Conservation (phyloP, 768 basidiomycete species). For the Sporobolomyces phaffii region DNA sequence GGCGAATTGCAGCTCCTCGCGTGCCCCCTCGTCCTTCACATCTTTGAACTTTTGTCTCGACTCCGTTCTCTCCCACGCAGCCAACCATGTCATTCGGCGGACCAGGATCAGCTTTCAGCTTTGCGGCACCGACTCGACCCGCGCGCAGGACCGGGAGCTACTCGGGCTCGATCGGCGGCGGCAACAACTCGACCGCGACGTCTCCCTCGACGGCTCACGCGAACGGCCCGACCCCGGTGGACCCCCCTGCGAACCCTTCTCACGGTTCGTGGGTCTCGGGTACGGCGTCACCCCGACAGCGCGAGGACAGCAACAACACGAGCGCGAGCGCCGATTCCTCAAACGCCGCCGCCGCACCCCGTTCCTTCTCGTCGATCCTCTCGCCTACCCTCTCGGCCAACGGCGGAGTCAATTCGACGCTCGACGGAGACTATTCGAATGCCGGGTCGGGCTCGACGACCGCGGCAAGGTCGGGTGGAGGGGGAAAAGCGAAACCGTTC, state of each 20-base stretch:
- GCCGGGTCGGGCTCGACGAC: neutral
- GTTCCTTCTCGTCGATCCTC: slow-evolving; percentile 35
- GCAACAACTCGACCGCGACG: neutral
- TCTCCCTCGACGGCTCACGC: neutral
- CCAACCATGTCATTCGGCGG: slow-evolving; percentile 29
- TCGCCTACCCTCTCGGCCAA: slow-evolving; percentile 9
- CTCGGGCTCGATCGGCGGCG: slow-evolving; percentile 15
- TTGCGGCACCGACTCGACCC: slow-evolving; percentile 28
- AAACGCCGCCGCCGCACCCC: neutral
- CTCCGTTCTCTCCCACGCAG: neutral
- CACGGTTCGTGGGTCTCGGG: slow-evolving; percentile 15
- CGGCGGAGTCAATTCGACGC: neutral
- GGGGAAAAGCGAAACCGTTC: slow-evolving; percentile 27
- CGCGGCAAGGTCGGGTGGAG: neutral
- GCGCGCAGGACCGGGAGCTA: slow-evolving; percentile 12
- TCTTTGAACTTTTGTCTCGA: neutral
- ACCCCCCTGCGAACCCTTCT: slow-evolving; percentile 21
- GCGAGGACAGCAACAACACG: slow-evolving; percentile 5
- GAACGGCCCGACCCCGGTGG: slow-evolving; percentile 12
- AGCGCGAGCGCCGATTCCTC: neutral
- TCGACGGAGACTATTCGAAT: neutral
- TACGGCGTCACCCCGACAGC: neutral
- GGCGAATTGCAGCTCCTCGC: too few relatives aligned
- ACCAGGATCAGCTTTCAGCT: slow-evolving; percentile 32
- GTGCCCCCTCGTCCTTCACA: too few relatives aligned